A percentile compares a stretch with the other conserved stretches of the same genome.
phyloP scores from a whole-genome alignment of 108 stramenopile species.

The Tribonema minus region DNA sequence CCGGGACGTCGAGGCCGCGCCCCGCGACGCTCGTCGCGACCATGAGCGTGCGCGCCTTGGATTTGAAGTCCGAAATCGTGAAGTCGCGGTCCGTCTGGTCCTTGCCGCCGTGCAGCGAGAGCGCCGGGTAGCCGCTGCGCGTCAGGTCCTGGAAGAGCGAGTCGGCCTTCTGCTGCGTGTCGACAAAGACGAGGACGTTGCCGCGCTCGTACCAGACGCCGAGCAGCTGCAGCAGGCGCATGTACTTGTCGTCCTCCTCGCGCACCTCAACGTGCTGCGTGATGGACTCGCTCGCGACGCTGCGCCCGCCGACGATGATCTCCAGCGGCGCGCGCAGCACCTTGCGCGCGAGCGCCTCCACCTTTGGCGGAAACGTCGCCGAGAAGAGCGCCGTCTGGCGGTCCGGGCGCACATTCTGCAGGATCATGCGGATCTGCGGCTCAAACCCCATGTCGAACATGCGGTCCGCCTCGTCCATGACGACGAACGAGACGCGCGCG shows the following conservation, averaged over 20 bases:
- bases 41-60: conserved; percentile 74
- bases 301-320: conserved; percentile 87
- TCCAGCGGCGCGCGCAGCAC: conserved; percentile 81
- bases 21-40: conserved; percentile 59
- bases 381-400: conserved; percentile 79
- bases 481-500: conserved; percentile 85
- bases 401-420: conserved; percentile 85
- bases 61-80: conserved; percentile 96
- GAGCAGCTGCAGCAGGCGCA: conserved; percentile 88
- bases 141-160: conserved; percentile 79
- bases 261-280: conserved; percentile 65
- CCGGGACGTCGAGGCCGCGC: conserved; percentile 89
- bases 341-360: conserved; percentile 79
- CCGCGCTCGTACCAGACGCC: conserved; percentile 89
- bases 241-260: conserved; percentile 91
- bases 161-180: conserved; percentile 89
- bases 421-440: conserved; percentile 89
- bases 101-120: conserved; percentile 96
- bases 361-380: conserved; percentile 92
- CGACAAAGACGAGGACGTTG: conserved; percentile 94
- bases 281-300: conserved; percentile 85
- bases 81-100: conserved; percentile 98
- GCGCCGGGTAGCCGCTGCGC: conserved; percentile 80
- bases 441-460: conserved; percentile 99
- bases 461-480: conserved; percentile 97